phyloP scores from a whole-genome alignment of 2,329 filamentous ascomycete species.

The Pestalotiopsis sp. region DNA sequence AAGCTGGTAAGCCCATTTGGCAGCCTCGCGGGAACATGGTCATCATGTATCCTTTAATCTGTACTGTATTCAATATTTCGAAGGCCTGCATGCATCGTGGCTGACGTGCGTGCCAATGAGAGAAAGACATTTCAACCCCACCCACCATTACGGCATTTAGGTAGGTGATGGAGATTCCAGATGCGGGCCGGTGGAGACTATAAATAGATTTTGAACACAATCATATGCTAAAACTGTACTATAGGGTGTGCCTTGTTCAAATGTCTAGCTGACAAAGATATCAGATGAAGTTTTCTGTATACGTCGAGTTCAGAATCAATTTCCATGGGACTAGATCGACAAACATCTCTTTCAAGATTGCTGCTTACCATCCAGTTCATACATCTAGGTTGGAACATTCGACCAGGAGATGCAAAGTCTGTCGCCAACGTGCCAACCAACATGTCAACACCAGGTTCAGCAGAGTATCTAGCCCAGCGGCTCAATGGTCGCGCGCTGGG shows the following conservation, averaged over 20 bases:
- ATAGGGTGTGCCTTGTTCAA: neutral
- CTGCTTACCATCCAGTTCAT: neutral
- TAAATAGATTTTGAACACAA: neutral
- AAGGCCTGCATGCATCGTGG: neutral
- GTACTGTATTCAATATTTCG: neutral
- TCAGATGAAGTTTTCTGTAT: neutral
- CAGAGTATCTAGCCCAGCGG: neutral
- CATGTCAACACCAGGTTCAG: neutral
- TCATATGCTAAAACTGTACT: neutral
- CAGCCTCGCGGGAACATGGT: neutral
- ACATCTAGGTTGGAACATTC: neutral
- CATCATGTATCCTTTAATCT: neutral
- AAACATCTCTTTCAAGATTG: neutral
- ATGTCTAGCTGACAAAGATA: neutral
- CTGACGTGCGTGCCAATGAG: neutral
- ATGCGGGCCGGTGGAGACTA: neutral
- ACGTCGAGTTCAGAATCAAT: neutral
- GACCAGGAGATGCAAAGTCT: neutral
- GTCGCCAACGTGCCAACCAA: neutral
- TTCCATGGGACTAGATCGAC: neutral
- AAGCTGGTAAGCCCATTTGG: neutral
- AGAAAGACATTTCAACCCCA: neutral
- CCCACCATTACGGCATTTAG: neutral
- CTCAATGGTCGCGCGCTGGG: slow-evolving; percentile 3
- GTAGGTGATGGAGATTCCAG: neutral